Evolutionary conservation across 805 yeast genomes (phyloP), one percentile per base, ranked within the genome.

Genomic region (Schwanniomyces sp.): DNA sequence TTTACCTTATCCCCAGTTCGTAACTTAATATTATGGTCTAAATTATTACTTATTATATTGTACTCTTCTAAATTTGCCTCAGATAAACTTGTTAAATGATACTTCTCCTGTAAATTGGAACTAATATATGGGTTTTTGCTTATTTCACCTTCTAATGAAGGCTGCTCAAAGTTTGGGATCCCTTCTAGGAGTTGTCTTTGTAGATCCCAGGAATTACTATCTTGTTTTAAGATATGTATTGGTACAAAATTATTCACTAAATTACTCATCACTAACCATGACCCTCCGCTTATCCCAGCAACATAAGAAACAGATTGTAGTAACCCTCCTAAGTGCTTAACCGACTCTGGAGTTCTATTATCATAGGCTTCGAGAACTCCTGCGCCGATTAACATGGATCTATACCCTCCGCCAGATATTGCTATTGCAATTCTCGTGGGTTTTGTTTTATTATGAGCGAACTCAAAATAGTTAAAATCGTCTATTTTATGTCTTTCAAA

Each of bases 231-330:
- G 43, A 64, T 49, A 30, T 49, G 32, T 25, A 67, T 51, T 7
- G 72, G 70, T 7, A 43, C 52, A 26, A 59, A 62, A 48, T 69
- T 71, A 43, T 66, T 64, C 1, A 68, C 57, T 25, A 62, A 64
- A 42, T 63, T 67, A 46, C 69, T 69, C 63, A 85, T 77, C 1
- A 85, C 79, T 7, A 83, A 63, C 91, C 91, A 85, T 40, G 85
- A 77, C 0, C 91, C 91, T 1, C 91, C 91, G 2, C 89, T 83
- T 1, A 84, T 75, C 0, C 90, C 90, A 0, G 81, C 76, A 9
- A 85, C 68, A 57, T 85, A 85, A 12, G 78, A 66, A 0, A 82
- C 49, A 7, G 79, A 66, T 54, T 84, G 88, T 17, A 80, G 62
- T 9, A 85, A 46, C 0, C 86, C 86, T 18, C 79, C 79, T 14